Evolutionary conservation across 2,329 filamentous ascomycete species (phyloP), one percentile per base, ranked within the genome.

Genomic region (Trichoderma atrobrunneum): DNA sequence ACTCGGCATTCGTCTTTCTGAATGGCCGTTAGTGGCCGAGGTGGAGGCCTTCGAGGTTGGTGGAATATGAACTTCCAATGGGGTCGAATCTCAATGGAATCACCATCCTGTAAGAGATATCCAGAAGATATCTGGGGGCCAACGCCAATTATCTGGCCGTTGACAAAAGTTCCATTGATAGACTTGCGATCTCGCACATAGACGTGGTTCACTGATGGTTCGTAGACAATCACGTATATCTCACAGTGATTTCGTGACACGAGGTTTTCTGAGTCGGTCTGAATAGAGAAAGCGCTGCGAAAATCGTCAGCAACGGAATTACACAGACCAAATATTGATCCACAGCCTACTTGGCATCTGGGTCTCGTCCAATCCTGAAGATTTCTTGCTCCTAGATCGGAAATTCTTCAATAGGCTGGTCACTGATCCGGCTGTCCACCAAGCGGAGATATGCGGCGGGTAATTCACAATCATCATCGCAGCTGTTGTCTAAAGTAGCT

Each of bases 141-240:
- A n/a, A 76, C 76, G 1, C 85, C 87, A 69, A 88, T 83, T 18
- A 82, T 78, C 0, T 76, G 63, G 1, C 78, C 81, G 71, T 89
- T 88, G 48, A 90, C 84, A 66, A 81, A 85, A 0, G 87, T 89
- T 3, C 88, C 88, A 69, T 86, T 86, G 18, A 80, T 80, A 5
- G 88, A 89, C 67, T 85, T 84, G 28, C 85, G 84, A 74, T 90
- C 88, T 16, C 87, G 85, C 32, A 88, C 86, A 74, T 88, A 90
- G 54, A 89, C 78, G 69, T 88, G 78, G 59, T 81, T 80, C 74
- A 79, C 70, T 10, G 77, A 79, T 24, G 79, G 77, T 59, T 88
- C 86, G 73, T 88, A 88, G 11, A 84, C 77, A 54, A 89, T 79
- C 1, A 85, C 85, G 76, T 89, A 90, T 36, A 89, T 80, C 74